Conservation (phyloP, 2,329 filamentous ascomycete genomes). For the Fusarium haematococcum region DNA sequence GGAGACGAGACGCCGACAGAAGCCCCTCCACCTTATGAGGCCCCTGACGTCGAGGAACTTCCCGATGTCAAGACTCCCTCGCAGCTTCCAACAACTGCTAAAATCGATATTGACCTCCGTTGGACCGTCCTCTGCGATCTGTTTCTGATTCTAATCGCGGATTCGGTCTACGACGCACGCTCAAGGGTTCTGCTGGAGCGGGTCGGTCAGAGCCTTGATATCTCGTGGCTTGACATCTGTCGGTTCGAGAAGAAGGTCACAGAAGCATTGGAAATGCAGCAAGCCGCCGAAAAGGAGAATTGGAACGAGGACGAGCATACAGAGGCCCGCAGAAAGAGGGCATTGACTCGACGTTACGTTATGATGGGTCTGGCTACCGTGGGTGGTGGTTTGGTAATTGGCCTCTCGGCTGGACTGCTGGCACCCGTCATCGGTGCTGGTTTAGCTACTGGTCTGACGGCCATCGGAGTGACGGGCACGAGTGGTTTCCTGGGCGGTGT, state of each 20-base stretch:
- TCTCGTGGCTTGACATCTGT: conserved; percentile 93
- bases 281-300: conserved; percentile 91
- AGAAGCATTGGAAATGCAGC: conserved; percentile 97
- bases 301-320: conserved; percentile 98
- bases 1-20: conserved; percentile 61
- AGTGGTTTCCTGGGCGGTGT: conserved; percentile 89
- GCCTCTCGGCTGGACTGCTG: conserved; percentile 89
- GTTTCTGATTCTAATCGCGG: conserved; percentile 95
- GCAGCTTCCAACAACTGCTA: conserved; percentile 82
- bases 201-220: conserved; percentile 82
- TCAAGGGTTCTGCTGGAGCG: conserved; percentile 86
- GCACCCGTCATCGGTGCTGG: conserved; percentile 95
- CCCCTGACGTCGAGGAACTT: conserved; percentile 75
- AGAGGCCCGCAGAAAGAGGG: conserved; percentile 83
- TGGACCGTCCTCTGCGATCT: conserved; percentile 98
- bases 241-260: conserved; percentile 97
- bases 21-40: conserved; percentile 70
- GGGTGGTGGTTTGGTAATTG: conserved; percentile 93
- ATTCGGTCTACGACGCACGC: conserved; percentile 90
- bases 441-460: conserved; percentile 93
- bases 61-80: conserved; percentile 85
- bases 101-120: conserved; percentile 93
- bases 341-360: conserved; percentile 85
- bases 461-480: conserved; percentile 92
- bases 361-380: conserved; percentile 98